Evolutionary conservation across 2,329 filamentous ascomycete species (phyloP).

Genomic region (Phyllosticta citribraziliensis): DNA sequence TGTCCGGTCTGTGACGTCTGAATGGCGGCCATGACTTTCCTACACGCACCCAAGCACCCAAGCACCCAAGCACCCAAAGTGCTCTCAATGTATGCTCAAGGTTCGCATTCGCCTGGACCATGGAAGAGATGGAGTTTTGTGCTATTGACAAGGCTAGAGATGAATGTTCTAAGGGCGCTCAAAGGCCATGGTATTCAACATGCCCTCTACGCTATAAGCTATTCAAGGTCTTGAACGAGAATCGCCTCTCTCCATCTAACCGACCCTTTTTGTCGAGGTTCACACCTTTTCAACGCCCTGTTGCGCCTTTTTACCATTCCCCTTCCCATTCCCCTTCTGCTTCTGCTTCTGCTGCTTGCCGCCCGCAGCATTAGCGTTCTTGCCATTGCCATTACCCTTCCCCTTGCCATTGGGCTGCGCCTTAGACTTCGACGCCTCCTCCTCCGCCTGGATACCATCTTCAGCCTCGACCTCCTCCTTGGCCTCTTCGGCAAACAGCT

Average conservation of each 20-base stretch:
- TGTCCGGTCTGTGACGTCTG: background rate
- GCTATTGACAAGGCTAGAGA: no score
- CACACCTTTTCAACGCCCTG: constrained; percentile 16
- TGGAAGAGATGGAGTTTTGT: no score
- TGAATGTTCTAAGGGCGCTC: no score
- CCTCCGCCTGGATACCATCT: background rate
- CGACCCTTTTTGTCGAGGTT: background rate
- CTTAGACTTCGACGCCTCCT: background rate
- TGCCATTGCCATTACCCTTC: background rate
- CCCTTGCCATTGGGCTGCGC: no score
- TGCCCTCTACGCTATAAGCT: no score
- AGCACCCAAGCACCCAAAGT: no score
- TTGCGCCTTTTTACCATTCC: constrained; percentile 11
- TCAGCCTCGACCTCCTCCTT: background rate
- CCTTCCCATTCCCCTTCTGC: constrained; percentile 4
- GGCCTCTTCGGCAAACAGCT: constrained; percentile 36
- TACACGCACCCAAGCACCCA: no score
- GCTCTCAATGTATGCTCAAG: background rate
- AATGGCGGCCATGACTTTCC: background rate
- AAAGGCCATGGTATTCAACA: no score
- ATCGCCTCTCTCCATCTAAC: background rate
- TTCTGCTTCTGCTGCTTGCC: constrained; percentile 17
- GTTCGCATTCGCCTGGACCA: no score
- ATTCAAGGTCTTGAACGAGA: no score
- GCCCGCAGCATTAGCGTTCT: constrained; percentile 8